Percentiles rank a stretch among this genome's conserved stretches.
phyloP scores from a whole-genome alignment of 345 rosid species.

The Schrenkiella parvula region DNA sequence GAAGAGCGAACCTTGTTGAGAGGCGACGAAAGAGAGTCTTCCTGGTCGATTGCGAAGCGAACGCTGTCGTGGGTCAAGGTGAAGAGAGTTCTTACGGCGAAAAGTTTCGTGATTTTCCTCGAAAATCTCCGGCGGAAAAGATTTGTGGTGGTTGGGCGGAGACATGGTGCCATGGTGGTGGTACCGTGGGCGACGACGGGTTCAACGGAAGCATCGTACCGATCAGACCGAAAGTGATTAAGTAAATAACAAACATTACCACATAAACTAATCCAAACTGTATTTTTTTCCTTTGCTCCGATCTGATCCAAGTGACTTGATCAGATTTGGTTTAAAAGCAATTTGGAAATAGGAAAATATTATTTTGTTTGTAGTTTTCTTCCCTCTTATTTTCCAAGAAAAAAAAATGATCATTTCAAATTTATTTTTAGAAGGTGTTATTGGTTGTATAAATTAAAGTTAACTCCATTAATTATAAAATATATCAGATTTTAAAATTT shows the following conservation, averaged over 20 bases:
- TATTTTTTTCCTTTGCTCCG: neutral
- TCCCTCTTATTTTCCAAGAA: neutral
- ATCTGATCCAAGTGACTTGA: neutral
- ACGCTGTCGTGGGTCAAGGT: neutral
- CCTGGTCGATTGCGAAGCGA: neutral
- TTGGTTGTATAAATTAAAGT: too few species aligned
- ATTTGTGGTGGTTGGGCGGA: neutral
- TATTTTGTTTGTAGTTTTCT: neutral
- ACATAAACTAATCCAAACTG: neutral
- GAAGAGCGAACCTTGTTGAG: neutral
- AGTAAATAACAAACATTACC: neutral
- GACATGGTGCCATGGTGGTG: constrained; percentile 1
- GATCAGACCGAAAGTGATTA: neutral
- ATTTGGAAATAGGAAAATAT: neutral
- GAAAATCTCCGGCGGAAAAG: neutral
- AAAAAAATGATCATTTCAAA: neutral
- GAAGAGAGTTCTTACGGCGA: neutral
- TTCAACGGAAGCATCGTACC: neutral
- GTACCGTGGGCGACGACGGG: neutral
- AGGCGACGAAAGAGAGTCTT: neutral
- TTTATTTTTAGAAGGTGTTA: neutral
- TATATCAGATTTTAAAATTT: too few species aligned
- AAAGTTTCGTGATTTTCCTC: neutral
- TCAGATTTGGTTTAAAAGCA: neutral
- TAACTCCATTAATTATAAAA: too few species aligned